phyloP scores from a whole-genome alignment of 257 asterid species.

The Primulina eburnea region DNA sequence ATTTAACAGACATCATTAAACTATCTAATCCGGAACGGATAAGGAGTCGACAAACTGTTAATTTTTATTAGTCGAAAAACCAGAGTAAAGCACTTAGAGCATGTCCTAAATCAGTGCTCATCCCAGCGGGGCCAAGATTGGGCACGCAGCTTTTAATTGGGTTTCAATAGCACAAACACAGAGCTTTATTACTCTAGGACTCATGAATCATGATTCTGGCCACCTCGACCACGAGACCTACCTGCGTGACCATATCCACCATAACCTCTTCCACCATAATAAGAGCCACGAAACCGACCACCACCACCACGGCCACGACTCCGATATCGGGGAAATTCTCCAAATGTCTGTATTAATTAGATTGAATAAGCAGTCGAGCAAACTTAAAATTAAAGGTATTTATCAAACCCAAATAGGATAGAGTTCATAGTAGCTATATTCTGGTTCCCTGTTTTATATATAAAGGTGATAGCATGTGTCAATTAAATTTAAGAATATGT shows the following conservation, averaged over 20 bases:
- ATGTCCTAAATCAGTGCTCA: conserved; percentile 22
- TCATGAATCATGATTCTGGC: conserved; percentile 33
- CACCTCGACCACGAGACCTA: conserved; percentile 69
- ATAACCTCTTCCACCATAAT: conserved; percentile 57
- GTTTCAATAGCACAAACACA: conserved; percentile 19
- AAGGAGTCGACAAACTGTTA: not conserved
- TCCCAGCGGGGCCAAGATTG: conserved; percentile 24
- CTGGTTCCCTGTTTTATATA: not conserved
- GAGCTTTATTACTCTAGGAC: conserved; percentile 32
- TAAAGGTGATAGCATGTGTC: not conserved
- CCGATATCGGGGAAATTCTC: conserved; percentile 78
- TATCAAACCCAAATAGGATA: not conserved
- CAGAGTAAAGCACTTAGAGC: not conserved
- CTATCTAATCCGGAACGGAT: no score
- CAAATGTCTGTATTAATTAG: conserved; percentile 67
- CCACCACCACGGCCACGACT: conserved; percentile 91
- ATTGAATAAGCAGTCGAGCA: conserved; percentile 22
- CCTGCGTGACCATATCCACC: conserved; percentile 44
- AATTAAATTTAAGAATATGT: no score
- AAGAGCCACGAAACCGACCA: conserved; percentile 71
- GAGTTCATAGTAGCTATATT: not conserved
- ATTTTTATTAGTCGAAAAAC: not conserved
- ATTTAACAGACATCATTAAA: not conserved
- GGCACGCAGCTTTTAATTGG: conserved; percentile 23
- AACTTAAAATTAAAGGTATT: not conserved